Conservation (phyloP, 495 filamentous ascomycete genomes). For the Astrothelium subdiscretum region DNA sequence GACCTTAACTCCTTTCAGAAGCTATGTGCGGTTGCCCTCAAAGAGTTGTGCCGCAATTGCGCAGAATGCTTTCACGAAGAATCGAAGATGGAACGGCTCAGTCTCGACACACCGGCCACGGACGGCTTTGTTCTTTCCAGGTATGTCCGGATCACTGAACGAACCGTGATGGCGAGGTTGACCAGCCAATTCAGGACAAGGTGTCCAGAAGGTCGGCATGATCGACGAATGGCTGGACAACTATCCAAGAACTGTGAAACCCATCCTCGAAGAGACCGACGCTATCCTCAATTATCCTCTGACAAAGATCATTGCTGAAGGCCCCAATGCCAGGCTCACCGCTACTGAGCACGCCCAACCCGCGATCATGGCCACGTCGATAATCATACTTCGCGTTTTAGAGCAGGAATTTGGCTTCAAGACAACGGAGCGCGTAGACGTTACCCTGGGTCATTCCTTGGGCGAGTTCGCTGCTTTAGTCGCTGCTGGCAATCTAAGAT, state of each 20-base stretch:
- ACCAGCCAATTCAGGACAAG: slow-evolving; percentile 52
- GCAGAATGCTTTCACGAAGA: neutral
- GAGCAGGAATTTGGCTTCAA: slow-evolving; percentile 75
- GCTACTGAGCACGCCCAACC: slow-evolving; percentile 84
- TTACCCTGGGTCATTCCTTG: slow-evolving; percentile 85
- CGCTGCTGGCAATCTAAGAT: slow-evolving; percentile 62
- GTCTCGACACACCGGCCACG: slow-evolving; percentile 19
- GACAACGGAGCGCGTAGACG: slow-evolving; percentile 53
- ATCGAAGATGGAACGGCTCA: slow-evolving; percentile 14
- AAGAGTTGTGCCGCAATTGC: neutral
- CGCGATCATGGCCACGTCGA: slow-evolving; percentile 87
- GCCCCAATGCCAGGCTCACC: slow-evolving; percentile 63
- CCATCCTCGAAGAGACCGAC: slow-evolving; percentile 77
- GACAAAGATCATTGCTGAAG: slow-evolving; percentile 66
- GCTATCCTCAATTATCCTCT: slow-evolving; percentile 52
- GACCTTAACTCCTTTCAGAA: neutral
- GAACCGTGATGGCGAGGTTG: neutral
- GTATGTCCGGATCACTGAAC: slow-evolving; percentile 9
- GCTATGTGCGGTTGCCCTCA: neutral
- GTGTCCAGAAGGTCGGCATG: slow-evolving; percentile 93
- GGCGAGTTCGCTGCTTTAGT: slow-evolving; percentile 91
- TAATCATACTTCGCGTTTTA: slow-evolving; percentile 81
- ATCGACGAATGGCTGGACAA: slow-evolving; percentile 66
- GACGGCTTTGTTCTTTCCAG: slow-evolving; percentile 35
- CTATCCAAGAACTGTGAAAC: slow-evolving; percentile 63